A percentile compares a stretch with the other conserved stretches of the same genome.
Evolutionary conservation across 106 monocot genomes (phyloP).

Genomic region (Acorus gramineus): DNA sequence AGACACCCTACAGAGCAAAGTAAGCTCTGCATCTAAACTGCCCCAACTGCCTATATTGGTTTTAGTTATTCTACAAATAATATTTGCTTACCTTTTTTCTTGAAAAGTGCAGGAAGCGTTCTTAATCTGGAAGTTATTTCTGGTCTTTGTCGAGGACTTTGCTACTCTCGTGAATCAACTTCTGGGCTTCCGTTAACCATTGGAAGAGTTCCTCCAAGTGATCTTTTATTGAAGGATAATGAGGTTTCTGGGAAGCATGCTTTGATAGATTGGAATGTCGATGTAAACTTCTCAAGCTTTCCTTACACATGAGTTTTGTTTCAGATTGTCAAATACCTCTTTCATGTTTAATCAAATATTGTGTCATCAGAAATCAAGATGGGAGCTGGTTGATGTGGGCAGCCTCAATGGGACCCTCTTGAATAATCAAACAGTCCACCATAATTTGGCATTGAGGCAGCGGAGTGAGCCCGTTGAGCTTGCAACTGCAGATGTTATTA

Average conservation of each 20-base stretch:
- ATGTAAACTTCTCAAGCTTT: conserved; percentile 32
- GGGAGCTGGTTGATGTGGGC: conserved; percentile 86
- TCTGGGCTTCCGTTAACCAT: conserved; percentile 49
- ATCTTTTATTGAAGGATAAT: conserved; percentile 67
- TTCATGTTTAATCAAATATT: background rate
- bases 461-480: conserved; percentile 66
- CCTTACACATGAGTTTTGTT: background rate
- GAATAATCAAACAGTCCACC: conserved; percentile 53
- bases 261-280: conserved; percentile 61
- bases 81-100: conserved; percentile 40
- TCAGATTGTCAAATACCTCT: background rate
- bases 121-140: conserved; percentile 69
- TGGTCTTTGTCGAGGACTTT: conserved; percentile 63
- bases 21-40: too few species aligned
- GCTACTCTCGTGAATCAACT: conserved; percentile 37
- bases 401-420: conserved; percentile 91
- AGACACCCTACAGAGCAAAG: conserved; percentile 13
- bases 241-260: conserved; percentile 98
- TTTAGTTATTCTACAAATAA: conserved; percentile 18
- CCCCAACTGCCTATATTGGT: background rate
- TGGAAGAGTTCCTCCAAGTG: conserved; percentile 82
- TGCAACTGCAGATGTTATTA: conserved; percentile 66
- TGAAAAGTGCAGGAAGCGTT: conserved; percentile 71
- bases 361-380: conserved; percentile 51
- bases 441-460: conserved; percentile 41